phyloP scores from a whole-genome alignment of 163 green algal genomes.

The Trebouxia gelatinosa region DNA sequence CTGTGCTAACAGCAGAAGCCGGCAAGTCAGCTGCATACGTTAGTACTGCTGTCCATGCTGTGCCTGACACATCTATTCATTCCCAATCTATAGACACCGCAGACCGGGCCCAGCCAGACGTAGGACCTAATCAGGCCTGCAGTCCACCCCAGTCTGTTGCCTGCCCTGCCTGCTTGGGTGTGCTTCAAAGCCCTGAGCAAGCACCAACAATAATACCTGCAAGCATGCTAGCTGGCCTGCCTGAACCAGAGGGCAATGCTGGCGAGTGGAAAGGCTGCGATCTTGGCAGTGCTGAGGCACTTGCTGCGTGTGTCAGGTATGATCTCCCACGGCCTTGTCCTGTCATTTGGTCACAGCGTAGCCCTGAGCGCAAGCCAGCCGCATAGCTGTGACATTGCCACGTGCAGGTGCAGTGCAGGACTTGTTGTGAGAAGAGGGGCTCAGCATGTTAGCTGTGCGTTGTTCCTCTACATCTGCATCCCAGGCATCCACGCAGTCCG shows the following conservation, averaged over 20 bases:
- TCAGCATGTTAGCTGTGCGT: background rate
- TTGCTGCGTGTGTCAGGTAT: background rate
- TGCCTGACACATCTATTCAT: too few relatives aligned
- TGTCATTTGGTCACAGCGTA: too few relatives aligned
- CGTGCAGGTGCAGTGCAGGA: too few relatives aligned
- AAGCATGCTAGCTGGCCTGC: conserved; percentile 17
- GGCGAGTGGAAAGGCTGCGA: conserved; percentile 12
- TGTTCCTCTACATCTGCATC: background rate
- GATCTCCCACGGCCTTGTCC: too few relatives aligned
- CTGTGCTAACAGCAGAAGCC: background rate
- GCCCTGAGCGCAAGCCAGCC: too few relatives aligned
- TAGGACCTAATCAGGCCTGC: too few relatives aligned
- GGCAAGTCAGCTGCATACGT: background rate
- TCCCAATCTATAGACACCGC: too few relatives aligned
- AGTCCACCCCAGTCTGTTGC: too few relatives aligned
- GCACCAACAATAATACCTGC: background rate
- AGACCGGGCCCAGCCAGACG: too few relatives aligned
- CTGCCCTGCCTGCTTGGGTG: conserved; percentile 5
- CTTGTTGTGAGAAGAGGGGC: too few relatives aligned
- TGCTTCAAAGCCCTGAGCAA: conserved; percentile 1
- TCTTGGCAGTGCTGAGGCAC: background rate
- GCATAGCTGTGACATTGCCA: too few relatives aligned
- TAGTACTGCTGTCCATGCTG: too few relatives aligned
- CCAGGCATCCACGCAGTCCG: background rate
- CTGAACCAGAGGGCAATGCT: conserved; percentile 26